Percentiles rank a stretch among this genome's conserved stretches.
Conservation (phyloP, 164 flowering plant genomes). For the Nymphaea colorata region DNA sequence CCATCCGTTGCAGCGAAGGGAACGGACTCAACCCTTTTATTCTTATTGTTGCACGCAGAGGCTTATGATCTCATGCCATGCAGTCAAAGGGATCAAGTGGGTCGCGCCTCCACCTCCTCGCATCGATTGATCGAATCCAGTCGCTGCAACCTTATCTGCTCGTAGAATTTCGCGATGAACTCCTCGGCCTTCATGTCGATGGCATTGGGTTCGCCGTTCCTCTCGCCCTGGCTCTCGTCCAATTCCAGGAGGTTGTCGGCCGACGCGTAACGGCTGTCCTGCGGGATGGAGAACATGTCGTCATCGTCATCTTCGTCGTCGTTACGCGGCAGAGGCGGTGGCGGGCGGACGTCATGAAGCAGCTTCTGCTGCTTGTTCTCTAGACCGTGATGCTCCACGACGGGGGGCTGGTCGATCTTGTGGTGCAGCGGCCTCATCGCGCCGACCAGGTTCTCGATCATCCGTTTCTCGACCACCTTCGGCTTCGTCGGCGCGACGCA, state of each 20-base stretch:
- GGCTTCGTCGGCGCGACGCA: background rate
- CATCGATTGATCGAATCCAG: conserved; percentile 11
- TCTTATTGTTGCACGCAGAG: too few relatives aligned
- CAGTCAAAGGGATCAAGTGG: background rate
- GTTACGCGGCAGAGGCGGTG: conserved; percentile 11
- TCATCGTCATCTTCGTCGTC: background rate
- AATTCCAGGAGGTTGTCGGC: conserved; percentile 33
- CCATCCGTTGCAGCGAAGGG: background rate
- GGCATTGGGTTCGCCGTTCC: conserved; percentile 33
- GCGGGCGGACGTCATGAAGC: conserved; percentile 11
- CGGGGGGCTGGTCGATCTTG: background rate
- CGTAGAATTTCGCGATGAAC: conserved; percentile 60
- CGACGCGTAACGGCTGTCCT: conserved; percentile 31
- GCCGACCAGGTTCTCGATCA: conserved; percentile 34
- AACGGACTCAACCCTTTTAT: too few relatives aligned
- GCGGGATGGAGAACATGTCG: background rate
- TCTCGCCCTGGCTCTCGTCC: conserved; percentile 15
- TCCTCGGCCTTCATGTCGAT: conserved; percentile 65
- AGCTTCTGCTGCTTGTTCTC: background rate
- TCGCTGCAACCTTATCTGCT: conserved; percentile 48
- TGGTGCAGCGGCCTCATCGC: conserved; percentile 46
- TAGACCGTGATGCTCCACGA: background rate
- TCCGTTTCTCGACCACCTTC: conserved; percentile 1
- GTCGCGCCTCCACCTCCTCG: background rate
- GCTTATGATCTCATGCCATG: too few relatives aligned